Conservation (phyloP, 2,329 filamentous ascomycete genomes). For the Alternaria hordeiaustralica region DNA sequence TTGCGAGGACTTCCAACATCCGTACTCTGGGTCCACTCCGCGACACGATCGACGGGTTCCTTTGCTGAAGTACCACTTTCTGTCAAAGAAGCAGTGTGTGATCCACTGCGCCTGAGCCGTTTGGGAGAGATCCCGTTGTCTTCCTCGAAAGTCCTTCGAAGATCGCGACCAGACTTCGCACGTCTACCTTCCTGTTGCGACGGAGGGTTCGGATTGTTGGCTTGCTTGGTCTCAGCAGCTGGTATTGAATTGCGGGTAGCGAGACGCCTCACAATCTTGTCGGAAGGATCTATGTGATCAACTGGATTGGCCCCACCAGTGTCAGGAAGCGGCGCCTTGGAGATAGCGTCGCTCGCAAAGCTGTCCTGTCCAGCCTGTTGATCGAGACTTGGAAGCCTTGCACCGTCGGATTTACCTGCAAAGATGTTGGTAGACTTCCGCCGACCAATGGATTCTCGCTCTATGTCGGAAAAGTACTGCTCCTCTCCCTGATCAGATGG, state of each 20-base stretch:
- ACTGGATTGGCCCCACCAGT: neutral
- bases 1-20: conserved; percentile 4
- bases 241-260: conserved; percentile 15
- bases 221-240: conserved; percentile 29
- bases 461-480: neutral
- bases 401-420: conserved; percentile 3
- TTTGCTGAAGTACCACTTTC: conserved; percentile 7
- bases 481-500: neutral
- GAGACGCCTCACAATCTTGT: conserved; percentile 24
- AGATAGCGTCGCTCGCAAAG: neutral
- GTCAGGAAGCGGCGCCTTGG: neutral
- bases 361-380: neutral
- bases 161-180: conserved; percentile 24
- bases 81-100: conserved; percentile 18
- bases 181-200: conserved; percentile 7
- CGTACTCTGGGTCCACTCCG: conserved; percentile 7
- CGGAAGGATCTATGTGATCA: conserved; percentile 2
- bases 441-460: conserved; percentile 4
- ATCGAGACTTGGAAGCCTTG: conserved; percentile 7
- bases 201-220: conserved; percentile 1
- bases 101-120: conserved; percentile 12
- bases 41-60: neutral
- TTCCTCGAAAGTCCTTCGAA: conserved; percentile 29
- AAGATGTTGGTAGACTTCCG: conserved; percentile 24
- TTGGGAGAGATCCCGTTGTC: neutral